Evolutionary conservation across 2,329 filamentous ascomycete species (phyloP).

Genomic region (Aspergillus hiratsukae): DNA sequence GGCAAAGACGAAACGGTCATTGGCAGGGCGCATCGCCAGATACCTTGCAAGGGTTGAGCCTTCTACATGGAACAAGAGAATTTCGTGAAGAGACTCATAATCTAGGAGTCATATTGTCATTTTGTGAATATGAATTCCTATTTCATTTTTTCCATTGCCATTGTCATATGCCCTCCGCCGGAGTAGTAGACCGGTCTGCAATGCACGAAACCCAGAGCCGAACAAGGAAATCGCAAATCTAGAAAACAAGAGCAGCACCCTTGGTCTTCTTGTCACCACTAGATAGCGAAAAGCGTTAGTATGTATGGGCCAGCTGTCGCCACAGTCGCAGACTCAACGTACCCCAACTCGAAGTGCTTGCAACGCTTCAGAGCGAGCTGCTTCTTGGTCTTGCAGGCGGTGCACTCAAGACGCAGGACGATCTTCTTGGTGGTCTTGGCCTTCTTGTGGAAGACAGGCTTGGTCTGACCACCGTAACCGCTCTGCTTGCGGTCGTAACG

Average conservation of each 20-base stretch:
- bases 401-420: constrained; percentile 96
- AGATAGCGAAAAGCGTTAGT: constrained; percentile 41
- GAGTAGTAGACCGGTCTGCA: constrained; percentile 30
- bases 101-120: constrained; percentile 32
- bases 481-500: constrained; percentile 99
- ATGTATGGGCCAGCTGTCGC: constrained; percentile 6
- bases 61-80: constrained; percentile 2
- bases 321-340: constrained; percentile 44
- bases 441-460: constrained; percentile 99
- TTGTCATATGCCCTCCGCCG: constrained; percentile 35
- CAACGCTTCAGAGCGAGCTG: constrained; percentile 98
- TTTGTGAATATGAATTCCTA: constrained; percentile 39
- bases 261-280: constrained; percentile 99
- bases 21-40: background rate
- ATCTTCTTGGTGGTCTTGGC: constrained; percentile 99
- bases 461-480: constrained; percentile 99
- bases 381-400: constrained; percentile 94
- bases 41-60: background rate
- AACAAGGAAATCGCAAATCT: constrained; percentile 54
- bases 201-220: constrained; percentile 40
- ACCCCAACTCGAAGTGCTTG: constrained; percentile 99
- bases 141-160: constrained; percentile 41
- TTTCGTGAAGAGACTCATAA: constrained; percentile 29
- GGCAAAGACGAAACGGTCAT: background rate
- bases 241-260: constrained; percentile 99